Base-by-base conservation (phyloP, 305 asterid species). In the Fraxinus sp. region DNA sequence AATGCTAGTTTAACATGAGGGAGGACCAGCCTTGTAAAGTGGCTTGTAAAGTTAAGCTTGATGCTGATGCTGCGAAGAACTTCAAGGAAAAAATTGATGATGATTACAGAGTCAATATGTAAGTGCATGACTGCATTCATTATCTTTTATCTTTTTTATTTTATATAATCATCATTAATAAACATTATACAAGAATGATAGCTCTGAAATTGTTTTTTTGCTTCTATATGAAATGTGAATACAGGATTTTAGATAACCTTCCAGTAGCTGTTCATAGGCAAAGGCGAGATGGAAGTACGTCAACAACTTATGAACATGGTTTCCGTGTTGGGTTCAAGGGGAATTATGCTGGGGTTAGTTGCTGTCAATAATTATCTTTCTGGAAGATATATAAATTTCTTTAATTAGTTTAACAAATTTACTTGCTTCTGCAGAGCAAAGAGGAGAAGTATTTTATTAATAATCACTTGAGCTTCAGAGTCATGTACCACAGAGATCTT, bases 291-390 rank as follows among this genome's bases (percentile, higher is more conserved):
- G 96, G 95, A 85, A 91, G 85, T 79, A 83, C 85, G 46, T 89
- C 97, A 70, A 89, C 90, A 83, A 90, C 97, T 20, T 94, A 95
- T 75, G 98, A 94, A 88, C 97, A 92, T 33, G 99, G 99, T 32
- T 95, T 92, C 84, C 99, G 97, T 82, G 96, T 95, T 85, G 99
- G 99, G 32, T 94, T 92, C 91, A 94, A 91, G 88, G 99, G 98
- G 75, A 92, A 88, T 76, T 93, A 93, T 84, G 96, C 96, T 78
- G 97, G 97, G 97, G 99, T 95, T 79, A 81, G 96, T 84, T 77
- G 74, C 83, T 33, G 33, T 64, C 14, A 37, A 49, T 64, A 85
- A 79, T 77, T 81, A 59, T 70, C 49, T 79, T 3, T 84, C 86
- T 84, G 71, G 43, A 49, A 41, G 37, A 57, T 46, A 74, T 43